Evolutionary conservation across 2,329 filamentous ascomycete genomes (phyloP).

Genomic region (Bipolaris victoriae): DNA sequence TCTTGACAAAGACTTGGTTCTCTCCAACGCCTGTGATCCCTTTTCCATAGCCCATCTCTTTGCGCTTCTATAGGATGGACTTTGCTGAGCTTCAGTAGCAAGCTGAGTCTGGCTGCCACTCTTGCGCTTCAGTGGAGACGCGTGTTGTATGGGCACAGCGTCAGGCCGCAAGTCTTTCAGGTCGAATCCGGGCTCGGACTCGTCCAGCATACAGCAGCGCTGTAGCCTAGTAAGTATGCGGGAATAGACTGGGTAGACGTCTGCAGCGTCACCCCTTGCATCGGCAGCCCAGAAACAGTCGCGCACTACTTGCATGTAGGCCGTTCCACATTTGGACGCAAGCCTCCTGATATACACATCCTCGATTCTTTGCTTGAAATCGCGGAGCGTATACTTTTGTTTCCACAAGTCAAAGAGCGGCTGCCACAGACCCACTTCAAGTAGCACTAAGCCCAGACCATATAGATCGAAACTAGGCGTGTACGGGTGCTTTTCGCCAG

Average conservation of each 20-base stretch:
- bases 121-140: constrained; percentile 43
- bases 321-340: constrained; percentile 71
- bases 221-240: constrained; percentile 55
- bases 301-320: constrained; percentile 77
- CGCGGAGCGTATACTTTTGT: constrained; percentile 63
- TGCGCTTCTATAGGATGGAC: constrained; percentile 43
- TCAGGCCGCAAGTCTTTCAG: constrained; percentile 34
- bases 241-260: constrained; percentile 44
- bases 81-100: constrained; percentile 34
- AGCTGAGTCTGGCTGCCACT: constrained; percentile 34
- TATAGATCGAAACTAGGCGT: constrained; percentile 67
- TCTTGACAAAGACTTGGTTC: constrained; percentile 42
- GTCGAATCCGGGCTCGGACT: constrained; percentile 43
- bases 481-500: constrained; percentile 36
- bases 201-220: constrained; percentile 49
- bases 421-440: constrained; percentile 79
- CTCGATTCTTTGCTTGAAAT: constrained; percentile 69
- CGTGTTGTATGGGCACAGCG: constrained; percentile 26
- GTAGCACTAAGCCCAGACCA: constrained; percentile 72
- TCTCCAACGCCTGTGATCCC: constrained; percentile 43
- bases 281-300: constrained; percentile 75
- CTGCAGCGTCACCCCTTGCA: constrained; percentile 39
- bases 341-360: constrained; percentile 69
- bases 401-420: constrained; percentile 66
- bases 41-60: constrained; percentile 48